Base-by-base conservation (phyloP, 2,329 filamentous ascomycete species). In the Hymenoscyphus salicellus region DNA sequence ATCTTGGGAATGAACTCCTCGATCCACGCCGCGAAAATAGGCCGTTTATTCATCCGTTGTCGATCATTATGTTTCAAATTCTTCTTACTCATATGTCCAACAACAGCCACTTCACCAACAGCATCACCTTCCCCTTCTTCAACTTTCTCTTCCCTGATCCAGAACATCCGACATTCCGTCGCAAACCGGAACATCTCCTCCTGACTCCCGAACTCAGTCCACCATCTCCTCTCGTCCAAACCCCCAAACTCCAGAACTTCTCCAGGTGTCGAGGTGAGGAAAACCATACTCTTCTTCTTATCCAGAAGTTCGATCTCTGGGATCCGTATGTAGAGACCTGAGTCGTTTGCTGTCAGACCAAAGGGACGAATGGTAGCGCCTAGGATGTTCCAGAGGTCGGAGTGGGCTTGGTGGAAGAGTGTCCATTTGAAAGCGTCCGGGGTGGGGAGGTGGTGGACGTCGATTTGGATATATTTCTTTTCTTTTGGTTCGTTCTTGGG, bases 331-430 rank as follows among this genome's bases (percentile, higher is more conserved):
- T 83, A 86, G 1, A 95, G 76, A 1, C 86, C 89, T 14, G 74
- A 75, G 60, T 91, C 84, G 68, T 87, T 88, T 28, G 86, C 78
- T 0, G 85, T 89, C 7, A 95, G 82, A 1, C 90, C 90, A 41
- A 86, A 83, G 0, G 82, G 83, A 0, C 88, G 83, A 66, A 91
- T 85, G 8, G 82, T 84, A 20, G 83, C 80, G 5, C 90, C 89
- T 0, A 94, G 73, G 8, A 87, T 81, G 65, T 85, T 89, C 82
- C 87, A 87, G 1, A 86, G 63, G 70, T 94, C 91, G n/a, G 89
- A 89, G 70, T 94, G 91, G 0, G 85, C 83, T 46, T 89, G 81
- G 69, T 86, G 86, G 77, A 93, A 92, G 3, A 85, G 76, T 43
- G 82, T 80, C 90, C 90, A 94, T 33, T 81, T 79, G 67, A 84